Conservation (phyloP, 176 grass and related monocot genomes). For the Poa pratensis region DNA sequence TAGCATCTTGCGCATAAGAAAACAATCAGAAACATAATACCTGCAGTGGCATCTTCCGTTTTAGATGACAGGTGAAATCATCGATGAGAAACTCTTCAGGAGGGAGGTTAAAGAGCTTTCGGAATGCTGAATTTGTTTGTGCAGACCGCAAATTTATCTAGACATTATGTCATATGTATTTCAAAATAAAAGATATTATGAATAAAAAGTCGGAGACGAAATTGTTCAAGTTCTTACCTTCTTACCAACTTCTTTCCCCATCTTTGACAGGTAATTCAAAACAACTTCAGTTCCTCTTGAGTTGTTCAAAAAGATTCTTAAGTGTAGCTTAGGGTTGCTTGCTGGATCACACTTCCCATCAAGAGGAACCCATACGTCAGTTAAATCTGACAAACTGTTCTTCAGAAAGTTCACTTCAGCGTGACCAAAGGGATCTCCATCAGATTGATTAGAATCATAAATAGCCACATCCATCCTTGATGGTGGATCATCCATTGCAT, state of each 20-base stretch:
- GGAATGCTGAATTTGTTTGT: constrained; percentile 90
- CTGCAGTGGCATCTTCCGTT: constrained; percentile 95
- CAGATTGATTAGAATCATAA: constrained; percentile 76
- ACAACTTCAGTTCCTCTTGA: constrained; percentile 88
- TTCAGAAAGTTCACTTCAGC: constrained; percentile 91
- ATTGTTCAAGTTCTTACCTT: constrained; percentile 55
- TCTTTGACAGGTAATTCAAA: constrained; percentile 79
- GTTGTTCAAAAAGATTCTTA: constrained; percentile 90
- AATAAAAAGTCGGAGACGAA: background rate
- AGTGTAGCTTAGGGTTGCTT: constrained; percentile 75
- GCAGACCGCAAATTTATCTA: constrained; percentile 89
- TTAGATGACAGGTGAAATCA: constrained; percentile 98
- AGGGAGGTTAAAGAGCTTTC: constrained; percentile 86
- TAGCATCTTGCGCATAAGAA: constrained; percentile 9
- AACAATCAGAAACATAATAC: constrained; percentile 38
- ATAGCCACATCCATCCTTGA: constrained; percentile 85
- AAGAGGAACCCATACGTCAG: constrained; percentile 86
- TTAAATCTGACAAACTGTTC: constrained; percentile 77
- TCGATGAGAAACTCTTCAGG: constrained; percentile 97
- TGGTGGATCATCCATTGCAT: constrained; percentile 96
- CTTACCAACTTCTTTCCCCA: constrained; percentile 92
- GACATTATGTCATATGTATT: constrained; percentile 6
- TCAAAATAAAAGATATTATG: constrained; percentile 6
- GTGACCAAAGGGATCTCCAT: constrained; percentile 66
- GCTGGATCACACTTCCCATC: constrained; percentile 78